Conservation (phyloP, 768 basidiomycete species). For the Serendipita sp. region DNA sequence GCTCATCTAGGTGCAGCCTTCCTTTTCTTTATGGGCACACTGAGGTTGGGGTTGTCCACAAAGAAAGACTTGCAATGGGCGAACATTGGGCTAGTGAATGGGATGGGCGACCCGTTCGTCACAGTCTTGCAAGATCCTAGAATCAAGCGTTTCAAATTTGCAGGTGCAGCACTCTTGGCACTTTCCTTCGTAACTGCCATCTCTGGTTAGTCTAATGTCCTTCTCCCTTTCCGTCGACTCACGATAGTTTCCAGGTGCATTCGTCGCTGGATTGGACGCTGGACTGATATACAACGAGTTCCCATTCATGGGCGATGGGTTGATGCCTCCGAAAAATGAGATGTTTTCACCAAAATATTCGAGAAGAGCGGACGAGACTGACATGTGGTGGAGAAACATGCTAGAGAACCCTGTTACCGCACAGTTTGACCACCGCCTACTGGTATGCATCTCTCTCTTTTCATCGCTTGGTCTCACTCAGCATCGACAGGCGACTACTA, state of each 20-base stretch:
- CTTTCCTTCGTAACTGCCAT: slow-evolving; percentile 84
- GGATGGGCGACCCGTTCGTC: slow-evolving; percentile 24
- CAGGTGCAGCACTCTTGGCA: slow-evolving; percentile 46
- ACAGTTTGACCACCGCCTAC: slow-evolving; percentile 88
- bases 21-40: slow-evolving; percentile 85
- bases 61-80: slow-evolving; percentile 69
- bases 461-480: background rate
- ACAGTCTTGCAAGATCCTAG: slow-evolving; percentile 37
- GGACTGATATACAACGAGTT: slow-evolving; percentile 98
- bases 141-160: slow-evolving; percentile 41
- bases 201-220: slow-evolving; percentile 45
- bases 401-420: slow-evolving; percentile 97
- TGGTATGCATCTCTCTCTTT: slow-evolving; percentile 37
- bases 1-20: slow-evolving; percentile 89
- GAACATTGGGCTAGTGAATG: slow-evolving; percentile 41
- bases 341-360: slow-evolving; percentile 67
- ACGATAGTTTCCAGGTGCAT: slow-evolving; percentile 49
- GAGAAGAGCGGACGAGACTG: slow-evolving; percentile 46
- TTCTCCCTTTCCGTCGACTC: background rate
- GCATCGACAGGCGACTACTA: slow-evolving; percentile 55
- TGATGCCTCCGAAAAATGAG: slow-evolving; percentile 70
- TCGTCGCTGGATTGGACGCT: slow-evolving; percentile 94
- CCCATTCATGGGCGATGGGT: slow-evolving; percentile 81
- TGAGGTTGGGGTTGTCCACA: slow-evolving; percentile 57
- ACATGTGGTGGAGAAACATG: slow-evolving; percentile 90